Percentiles rank a stretch among this genome's conserved stretches.
phyloP scores from a whole-genome alignment of 2,329 filamentous ascomycete species.

The Leptographium wingfieldii region DNA sequence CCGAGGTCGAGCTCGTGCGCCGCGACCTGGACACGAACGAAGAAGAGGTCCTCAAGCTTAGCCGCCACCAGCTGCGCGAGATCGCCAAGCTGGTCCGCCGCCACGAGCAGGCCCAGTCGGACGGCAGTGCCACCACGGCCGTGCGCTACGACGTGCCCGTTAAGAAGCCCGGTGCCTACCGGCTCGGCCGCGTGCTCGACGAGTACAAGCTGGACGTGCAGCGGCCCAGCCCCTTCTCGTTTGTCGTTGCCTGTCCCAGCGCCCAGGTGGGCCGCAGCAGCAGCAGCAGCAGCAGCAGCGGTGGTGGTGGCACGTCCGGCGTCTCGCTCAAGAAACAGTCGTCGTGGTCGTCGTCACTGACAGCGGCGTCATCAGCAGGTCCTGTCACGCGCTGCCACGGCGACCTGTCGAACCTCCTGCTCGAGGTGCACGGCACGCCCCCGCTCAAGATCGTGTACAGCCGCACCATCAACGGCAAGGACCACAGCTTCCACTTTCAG shows the following conservation, averaged over 20 bases:
- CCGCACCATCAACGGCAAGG: constrained; percentile 69
- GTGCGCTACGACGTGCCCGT: constrained; percentile 60
- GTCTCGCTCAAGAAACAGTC: constrained; percentile 24
- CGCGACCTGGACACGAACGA: constrained; percentile 65
- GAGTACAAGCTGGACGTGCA: constrained; percentile 91
- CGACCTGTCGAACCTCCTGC: constrained; percentile 72
- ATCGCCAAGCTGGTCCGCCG: constrained; percentile 57
- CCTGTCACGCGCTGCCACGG: constrained; percentile 54
- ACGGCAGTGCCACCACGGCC: constrained; percentile 28
- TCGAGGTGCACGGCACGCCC: constrained; percentile 79
- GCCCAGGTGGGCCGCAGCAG: constrained; percentile 42
- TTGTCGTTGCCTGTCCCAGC: constrained; percentile 76
- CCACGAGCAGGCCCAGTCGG: constrained; percentile 23
- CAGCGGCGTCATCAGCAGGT: constrained; percentile 25
- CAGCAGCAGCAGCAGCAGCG: neutral
- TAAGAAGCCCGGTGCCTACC: constrained; percentile 81
- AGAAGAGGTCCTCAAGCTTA: constrained; percentile 69
- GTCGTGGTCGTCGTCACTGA: constrained; percentile 36
- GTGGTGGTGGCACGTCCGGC: neutral
- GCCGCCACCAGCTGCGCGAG: constrained; percentile 58
- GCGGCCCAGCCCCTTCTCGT: constrained; percentile 59
- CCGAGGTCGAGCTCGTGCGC: constrained; percentile 77
- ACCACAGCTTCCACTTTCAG: constrained; percentile 80
- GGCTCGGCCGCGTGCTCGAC: constrained; percentile 73
- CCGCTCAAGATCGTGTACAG: constrained; percentile 90